Conservation (phyloP, 2,329 filamentous ascomycete species). For the Magnaporthiopsis incrustans region DNA sequence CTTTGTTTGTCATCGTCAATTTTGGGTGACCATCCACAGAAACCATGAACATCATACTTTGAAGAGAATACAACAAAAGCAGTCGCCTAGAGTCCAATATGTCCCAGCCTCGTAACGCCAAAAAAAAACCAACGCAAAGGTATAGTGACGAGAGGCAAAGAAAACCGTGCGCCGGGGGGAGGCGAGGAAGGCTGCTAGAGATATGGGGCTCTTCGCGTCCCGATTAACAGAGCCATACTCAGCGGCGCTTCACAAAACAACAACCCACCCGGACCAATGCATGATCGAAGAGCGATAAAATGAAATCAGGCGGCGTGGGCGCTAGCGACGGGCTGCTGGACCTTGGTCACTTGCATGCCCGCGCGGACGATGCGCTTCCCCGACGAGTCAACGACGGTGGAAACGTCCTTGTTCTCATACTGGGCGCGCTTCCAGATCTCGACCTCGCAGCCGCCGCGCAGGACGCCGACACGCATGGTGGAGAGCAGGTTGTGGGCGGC, state of each 20-base stretch:
- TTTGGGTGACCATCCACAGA: not conserved
- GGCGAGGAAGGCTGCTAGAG: not conserved
- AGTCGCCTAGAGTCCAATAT: not conserved
- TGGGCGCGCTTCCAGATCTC: slow-evolving; percentile 90
- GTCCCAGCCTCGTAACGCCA: not conserved
- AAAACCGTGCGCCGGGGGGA: too few species aligned
- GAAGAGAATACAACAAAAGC: not conserved
- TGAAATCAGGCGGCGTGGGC: slow-evolving; percentile 67
- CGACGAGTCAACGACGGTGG: slow-evolving; percentile 69
- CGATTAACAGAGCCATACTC: not conserved
- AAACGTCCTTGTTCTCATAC: slow-evolving; percentile 75
- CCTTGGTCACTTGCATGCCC: slow-evolving; percentile 77
- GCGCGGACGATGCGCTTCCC: slow-evolving; percentile 81
- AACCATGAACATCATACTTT: not conserved
- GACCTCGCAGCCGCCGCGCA: slow-evolving; percentile 79
- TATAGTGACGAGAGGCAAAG: too few species aligned
- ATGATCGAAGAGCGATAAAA: not conserved
- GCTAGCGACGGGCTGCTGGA: slow-evolving; percentile 69
- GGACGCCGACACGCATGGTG: slow-evolving; percentile 81
- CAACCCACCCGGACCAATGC: not conserved
- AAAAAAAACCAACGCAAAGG: not conserved
- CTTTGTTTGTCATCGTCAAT: not conserved
- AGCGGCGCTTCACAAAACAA: not conserved
- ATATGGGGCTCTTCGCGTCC: not conserved
- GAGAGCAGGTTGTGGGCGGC: slow-evolving; percentile 82